Conservation (phyloP, 2,329 filamentous ascomycete genomes). For the Arthrobotrys entomopaga region DNA sequence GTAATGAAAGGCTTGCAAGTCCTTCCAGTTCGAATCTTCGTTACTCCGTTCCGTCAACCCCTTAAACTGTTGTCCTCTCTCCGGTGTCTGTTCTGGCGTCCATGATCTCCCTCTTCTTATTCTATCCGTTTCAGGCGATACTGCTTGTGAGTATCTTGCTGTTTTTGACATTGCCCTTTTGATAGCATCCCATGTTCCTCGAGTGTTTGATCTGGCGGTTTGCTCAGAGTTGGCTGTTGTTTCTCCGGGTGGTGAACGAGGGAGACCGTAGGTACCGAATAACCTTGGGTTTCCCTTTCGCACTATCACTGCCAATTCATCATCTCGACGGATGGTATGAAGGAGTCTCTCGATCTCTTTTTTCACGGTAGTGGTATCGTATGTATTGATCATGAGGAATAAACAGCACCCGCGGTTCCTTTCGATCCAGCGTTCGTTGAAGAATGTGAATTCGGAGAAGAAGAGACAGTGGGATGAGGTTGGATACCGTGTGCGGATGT, state of each 20-base stretch:
- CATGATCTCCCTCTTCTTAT: slow-evolving; percentile 6
- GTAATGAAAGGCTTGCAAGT: slow-evolving; percentile 26
- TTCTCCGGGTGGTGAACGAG: too few species aligned
- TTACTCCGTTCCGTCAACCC: slow-evolving; percentile 4
- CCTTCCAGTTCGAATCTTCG: slow-evolving; percentile 2
- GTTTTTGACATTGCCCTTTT: background rate
- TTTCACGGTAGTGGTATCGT: slow-evolving; percentile 9
- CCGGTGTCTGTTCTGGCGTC: slow-evolving; percentile 24
- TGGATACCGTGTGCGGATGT: slow-evolving; percentile 8
- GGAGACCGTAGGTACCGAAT: slow-evolving; percentile 33
- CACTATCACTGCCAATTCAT: slow-evolving; percentile 40
- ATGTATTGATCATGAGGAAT: slow-evolving; percentile 26
- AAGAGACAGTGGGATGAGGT: slow-evolving; percentile 28
- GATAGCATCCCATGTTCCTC: background rate
- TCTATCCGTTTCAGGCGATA: too few species aligned
- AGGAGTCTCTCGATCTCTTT: slow-evolving; percentile 18
- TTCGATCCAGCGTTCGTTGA: background rate
- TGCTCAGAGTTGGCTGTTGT: too few species aligned
- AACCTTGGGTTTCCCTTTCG: slow-evolving; percentile 20
- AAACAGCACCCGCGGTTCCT: slow-evolving; percentile 19
- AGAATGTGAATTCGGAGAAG: slow-evolving; percentile 43
- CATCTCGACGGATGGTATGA: background rate
- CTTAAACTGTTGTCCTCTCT: background rate
- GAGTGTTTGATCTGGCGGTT: too few species aligned
- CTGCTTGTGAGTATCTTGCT: too few species aligned